Base-by-base conservation (phyloP, 2,329 filamentous ascomycete genomes). In the Didymella arachidicola region DNA sequence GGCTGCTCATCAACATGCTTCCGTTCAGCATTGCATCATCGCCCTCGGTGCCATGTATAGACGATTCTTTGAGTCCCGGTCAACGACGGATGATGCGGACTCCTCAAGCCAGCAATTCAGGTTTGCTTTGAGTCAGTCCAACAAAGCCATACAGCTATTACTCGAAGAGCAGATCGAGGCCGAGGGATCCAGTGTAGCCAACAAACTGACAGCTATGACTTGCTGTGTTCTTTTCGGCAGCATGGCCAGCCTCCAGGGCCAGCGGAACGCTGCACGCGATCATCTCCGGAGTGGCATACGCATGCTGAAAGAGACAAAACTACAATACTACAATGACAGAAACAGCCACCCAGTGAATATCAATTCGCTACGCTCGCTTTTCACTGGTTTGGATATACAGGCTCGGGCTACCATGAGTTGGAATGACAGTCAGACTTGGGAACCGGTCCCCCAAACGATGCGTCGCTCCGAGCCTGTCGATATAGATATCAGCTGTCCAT, bases 21-120 rank as follows among this genome's bases (percentile, higher is more conserved):
- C 70, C 7, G 69, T 76, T 8, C 68, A 72, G 38, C 68, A 76
- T 47, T 71, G 72, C 14, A 43, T 74, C 12, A 63, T 72, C 26
- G 71, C 71, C 19, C 57, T 76, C 10, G 72, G 70, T 42, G 69
- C 74, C 7, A 69, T 75, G 67, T 70, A 76, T 52, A 69, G 69
- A 19, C 68, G 70, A n/a, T 70, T 72, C 53, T 68, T 67, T 26
- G 60, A 65, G 25, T 66, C 70, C 1, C 38, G 46, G 0, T 45
- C 59, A 22, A 65, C 73, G 25, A 57, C 59, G 16, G 63, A 72
- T 1, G 62, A 69, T 0, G 63, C 67, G 14, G 65, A 70, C 52
- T 50, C 62, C 22, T 62, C 68, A 5, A 66, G 72, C 25, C 62
- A 61, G 32, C 61, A 72, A 11, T 42, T 74, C 14, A 65, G 64